phyloP scores from a whole-genome alignment of 495 filamentous ascomycete genomes.

The Podospora pseudopauciseta region DNA sequence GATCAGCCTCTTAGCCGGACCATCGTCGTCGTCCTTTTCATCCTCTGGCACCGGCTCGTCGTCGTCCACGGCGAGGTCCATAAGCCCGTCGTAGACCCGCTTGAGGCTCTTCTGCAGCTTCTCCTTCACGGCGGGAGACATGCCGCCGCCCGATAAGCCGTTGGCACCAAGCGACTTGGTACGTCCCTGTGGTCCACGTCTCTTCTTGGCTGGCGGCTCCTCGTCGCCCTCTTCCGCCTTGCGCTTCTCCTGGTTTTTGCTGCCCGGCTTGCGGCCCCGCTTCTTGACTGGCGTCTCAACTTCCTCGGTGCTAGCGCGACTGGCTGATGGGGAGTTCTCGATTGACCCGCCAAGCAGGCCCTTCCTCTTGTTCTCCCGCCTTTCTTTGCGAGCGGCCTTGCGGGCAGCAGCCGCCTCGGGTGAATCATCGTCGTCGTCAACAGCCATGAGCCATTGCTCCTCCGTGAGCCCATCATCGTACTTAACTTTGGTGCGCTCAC shows the following conservation, averaged over 20 bases:
- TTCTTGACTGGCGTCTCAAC: slow-evolving; percentile 59
- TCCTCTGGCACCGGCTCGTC: slow-evolving; percentile 42
- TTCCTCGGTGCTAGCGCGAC: slow-evolving; percentile 74
- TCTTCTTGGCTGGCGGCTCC: slow-evolving; percentile 76
- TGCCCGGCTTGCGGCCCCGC: slow-evolving; percentile 74
- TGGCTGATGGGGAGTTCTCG: slow-evolving; percentile 73
- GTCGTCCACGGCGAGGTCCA: slow-evolving; percentile 69
- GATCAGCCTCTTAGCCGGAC: slow-evolving; percentile 61
- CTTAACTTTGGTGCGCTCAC: slow-evolving; percentile 87
- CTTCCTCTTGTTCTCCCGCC: slow-evolving; percentile 62
- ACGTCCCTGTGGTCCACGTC: slow-evolving; percentile 59
- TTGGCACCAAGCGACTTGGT: slow-evolving; percentile 49
- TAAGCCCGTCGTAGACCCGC: slow-evolving; percentile 70
- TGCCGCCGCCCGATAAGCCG: slow-evolving; percentile 29
- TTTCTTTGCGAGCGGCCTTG: slow-evolving; percentile 78
- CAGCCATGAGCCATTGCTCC: slow-evolving; percentile 91
- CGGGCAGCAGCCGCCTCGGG: slow-evolving; percentile 90
- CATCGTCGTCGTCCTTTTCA: slow-evolving; percentile 36
- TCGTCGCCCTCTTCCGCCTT: slow-evolving; percentile 82
- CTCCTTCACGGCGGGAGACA: slow-evolving; percentile 49
- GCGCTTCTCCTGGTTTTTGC: slow-evolving; percentile 66
- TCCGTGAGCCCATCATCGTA: slow-evolving; percentile 98
- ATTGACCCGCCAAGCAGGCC: slow-evolving; percentile 43
- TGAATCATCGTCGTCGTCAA: slow-evolving; percentile 91
- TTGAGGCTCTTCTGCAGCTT: slow-evolving; percentile 72